Base-by-base conservation (phyloP, 805 yeast species). In the Cyberlindnera maclurae region DNA sequence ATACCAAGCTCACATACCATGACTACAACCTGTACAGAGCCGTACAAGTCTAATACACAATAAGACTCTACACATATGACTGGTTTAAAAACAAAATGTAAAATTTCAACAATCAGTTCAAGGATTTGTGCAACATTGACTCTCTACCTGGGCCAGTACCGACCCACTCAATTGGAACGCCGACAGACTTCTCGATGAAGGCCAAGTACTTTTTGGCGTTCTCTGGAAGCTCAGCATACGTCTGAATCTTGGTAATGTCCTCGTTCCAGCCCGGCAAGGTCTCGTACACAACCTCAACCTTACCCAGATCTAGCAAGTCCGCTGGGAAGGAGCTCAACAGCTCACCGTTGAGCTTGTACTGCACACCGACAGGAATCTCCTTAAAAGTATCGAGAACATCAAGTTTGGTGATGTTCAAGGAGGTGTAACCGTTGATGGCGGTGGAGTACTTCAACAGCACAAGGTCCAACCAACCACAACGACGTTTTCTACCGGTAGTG, bases 141-240 rank as follows among this genome's bases (percentile, higher is more conserved):
- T 83, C 95, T 69, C 97, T 84, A 38, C 87, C 95, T 47, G 98
- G 97, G 46, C 98, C 98, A 41, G 95, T 93, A 60, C 98, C 98
- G 45, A 93, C 93, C 97, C 97, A 93, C 62, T 82, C 83, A 47
- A 93, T 74, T 40, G 95, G 95, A 42, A 86, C 90, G 35, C 73
- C 71, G 45, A 89, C 70, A 57, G 73, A 89, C 47, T 87, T 81
- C 66, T 88, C 97, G 56, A 93, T 90, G 62, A 64, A 93, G 50
- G 74, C 70, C 64, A 93, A 71, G 65, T 93, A 93, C 49, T 74
- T 75, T 69, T 84, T 76, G 34, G 97, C 96, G 52, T 85, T 82
- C 59, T 71, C 79, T 34, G 98, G 98, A 57, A 93, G 73, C 33
- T 86, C 94, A 17, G 73, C 81, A 63, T 75, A 93, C 16, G 66